Base-by-base conservation (phyloP, 352 stramenopile species). In the Halophytophthora batemanensis region DNA sequence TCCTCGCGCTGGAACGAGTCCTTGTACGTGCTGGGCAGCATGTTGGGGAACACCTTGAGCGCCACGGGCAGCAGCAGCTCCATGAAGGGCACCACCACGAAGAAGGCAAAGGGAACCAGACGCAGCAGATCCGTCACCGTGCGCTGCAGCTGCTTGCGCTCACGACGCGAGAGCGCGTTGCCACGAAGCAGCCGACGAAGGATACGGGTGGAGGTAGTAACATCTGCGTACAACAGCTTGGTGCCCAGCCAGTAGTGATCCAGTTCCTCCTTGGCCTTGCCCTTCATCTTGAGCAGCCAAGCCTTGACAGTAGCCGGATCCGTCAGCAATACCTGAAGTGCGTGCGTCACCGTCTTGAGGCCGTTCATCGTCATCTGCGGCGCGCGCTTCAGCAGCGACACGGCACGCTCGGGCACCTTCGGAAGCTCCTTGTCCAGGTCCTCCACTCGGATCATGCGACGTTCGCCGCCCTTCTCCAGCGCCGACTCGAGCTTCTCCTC, bases 31-130 rank as follows among this genome's bases (percentile, higher is more conserved):
- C 86, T 98, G 18, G 97, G 97, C 18, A 99, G 74, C 96, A 99
- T 99, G 79, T 99, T 98, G 2, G 97, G 97, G 80, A 99, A 99
- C 31, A 99, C 66, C 62, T 97, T 98, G 19, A 99, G 78, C 17
- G 95, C 96, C 66, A 99, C 91, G 0, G 96, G 97, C 25, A 99
- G 71, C 40, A 98, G 71, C 62, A 99, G 81, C 70, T 99, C 97
- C 93, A 99, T 98, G 66, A 99, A 98, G 14, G 97, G 97, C 37
- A 99, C 95, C 33, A 99, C 75, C 47, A 99, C 73, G 64, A 99
- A 99, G 71, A 99, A 97, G 22, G 82, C 82, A 52, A 99, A 98
- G 23, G 97, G 97, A 55, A 99, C 94, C 8, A 99, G 72, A 48
- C 97, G 95, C 60, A 99, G 93, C 29, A 99, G 57, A 77, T 99